Base-by-base conservation (phyloP, 1,284 basidiomycete genomes). In the Vanrija humicola region DNA sequence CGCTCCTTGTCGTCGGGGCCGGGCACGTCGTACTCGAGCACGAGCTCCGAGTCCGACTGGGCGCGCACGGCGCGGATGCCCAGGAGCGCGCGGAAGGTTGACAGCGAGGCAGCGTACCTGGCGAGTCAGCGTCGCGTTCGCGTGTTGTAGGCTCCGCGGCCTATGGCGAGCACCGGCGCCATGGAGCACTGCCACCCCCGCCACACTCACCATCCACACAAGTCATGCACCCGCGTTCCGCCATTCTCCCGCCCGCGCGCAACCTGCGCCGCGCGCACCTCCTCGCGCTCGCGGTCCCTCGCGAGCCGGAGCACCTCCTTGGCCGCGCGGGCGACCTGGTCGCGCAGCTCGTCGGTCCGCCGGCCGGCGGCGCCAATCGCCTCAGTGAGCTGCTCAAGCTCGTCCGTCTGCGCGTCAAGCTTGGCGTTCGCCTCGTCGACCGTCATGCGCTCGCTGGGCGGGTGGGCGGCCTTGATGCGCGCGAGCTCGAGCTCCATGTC, bases 401-500 rank as follows among this genome's bases (percentile, higher is more conserved):
- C 82, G 10, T 75, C 79, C 14, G 86, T 82, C 66, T 91, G 89
- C 16, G 80, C 79, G 10, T 84, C 84, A 3, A 90, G 82, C 56
- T 84, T 83, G 55, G 84, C 80, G 54, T 84, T 83, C 0, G 90
- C 90, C 49, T 84, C 79, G 5, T 82, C 74, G 29, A 87, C 82
- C 0, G 90, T 92, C 48, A 91, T 75, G 6, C 89, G 83, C 52
- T 89, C n/a, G 42, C 84, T 71, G 0, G 73, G 81, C 0, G 89
- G 89, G 63, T 91, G 83, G 2, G 84, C 82, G 56, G 89, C 85
- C 28, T 88, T 84, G 8, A 91, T 82, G 1, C 90, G 83, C 9
- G 85, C 86, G 39, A 91, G 79, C 6, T 86, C 83, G 3, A 90
- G 82, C 40, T 87, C 85, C 44, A 89, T 84, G 66, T 91, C 88